These are phyloP conservation scores for Gleditsia sinensis DNA, from an alignment of 306 rosid genomes.

Conservation along the genomic window DNA sequence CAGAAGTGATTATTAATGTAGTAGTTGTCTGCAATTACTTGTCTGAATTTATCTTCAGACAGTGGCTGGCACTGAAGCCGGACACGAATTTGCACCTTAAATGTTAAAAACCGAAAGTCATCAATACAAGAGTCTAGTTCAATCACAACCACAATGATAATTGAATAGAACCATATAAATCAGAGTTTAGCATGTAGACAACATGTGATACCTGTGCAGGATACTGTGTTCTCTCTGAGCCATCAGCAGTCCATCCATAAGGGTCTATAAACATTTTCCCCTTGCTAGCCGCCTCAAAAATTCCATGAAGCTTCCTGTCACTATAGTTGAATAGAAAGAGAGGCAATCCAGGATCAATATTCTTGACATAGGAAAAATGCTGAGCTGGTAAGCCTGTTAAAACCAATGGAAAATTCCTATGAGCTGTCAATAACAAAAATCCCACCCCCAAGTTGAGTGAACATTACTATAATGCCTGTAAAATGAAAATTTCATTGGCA, in stretches of 20 bases:
- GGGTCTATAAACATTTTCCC: conserved; percentile 83
- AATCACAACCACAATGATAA: not conserved
- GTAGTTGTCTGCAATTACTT: conserved; percentile 62
- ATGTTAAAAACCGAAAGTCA: not conserved
- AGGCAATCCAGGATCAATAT: conserved; percentile 80
- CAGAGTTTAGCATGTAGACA: conserved; percentile 13
- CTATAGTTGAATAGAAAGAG: conserved; percentile 83
- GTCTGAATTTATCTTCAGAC: conserved; percentile 62
- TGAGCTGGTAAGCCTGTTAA: conserved; percentile 70
- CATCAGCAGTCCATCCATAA: conserved; percentile 74
- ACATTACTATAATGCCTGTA: conserved; percentile 3
- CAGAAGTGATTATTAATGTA: conserved; percentile 56
- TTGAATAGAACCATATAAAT: conserved; percentile 1
- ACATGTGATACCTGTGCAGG: conserved; percentile 77
- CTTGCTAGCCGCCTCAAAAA: conserved; percentile 73
- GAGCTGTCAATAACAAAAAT: conserved; percentile 17
- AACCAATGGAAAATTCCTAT: conserved; percentile 31
- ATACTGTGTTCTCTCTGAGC: conserved; percentile 65
- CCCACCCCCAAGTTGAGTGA: not conserved
- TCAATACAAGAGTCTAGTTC: conserved; percentile 10
- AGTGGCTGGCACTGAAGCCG: conserved; percentile 67
- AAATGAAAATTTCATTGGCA: not conserved
- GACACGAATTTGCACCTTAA: conserved; percentile 61
- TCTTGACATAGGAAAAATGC: conserved; percentile 75
- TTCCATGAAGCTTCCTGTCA: conserved; percentile 77